A percentile compares a stretch with the other conserved stretches of the same genome.
phyloP scores from a whole-genome alignment of 164 flowering plant genomes.

The Kingdonia uniflora region DNA sequence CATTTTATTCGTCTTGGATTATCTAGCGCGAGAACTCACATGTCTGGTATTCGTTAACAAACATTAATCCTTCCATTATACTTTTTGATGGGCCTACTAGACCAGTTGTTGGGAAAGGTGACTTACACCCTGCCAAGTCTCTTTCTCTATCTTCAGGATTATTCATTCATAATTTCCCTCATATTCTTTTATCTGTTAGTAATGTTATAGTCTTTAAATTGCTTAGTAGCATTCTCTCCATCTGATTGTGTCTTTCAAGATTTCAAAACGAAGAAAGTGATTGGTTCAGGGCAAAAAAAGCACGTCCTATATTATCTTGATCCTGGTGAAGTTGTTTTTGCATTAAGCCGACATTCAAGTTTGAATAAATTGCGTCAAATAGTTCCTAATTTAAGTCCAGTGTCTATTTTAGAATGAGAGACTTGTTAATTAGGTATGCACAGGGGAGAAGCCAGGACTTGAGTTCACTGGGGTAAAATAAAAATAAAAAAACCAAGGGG shows the following conservation, averaged over 20 bases:
- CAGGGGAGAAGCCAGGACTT: no score
- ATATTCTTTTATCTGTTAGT: not conserved
- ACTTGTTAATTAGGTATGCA: conserved; percentile 6
- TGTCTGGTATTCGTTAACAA: no score
- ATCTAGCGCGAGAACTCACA: no score
- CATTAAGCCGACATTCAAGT: not conserved
- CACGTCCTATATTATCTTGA: conserved; percentile 1
- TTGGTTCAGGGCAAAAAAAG: not conserved
- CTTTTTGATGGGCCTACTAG: not conserved
- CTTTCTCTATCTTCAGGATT: not conserved
- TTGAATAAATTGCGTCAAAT: not conserved
- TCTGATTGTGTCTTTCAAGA: conserved; percentile 1
- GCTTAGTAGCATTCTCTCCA: not conserved
- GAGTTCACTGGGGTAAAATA: no score
- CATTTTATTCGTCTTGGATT: no score
- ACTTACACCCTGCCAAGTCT: not conserved
- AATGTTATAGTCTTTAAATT: not conserved
- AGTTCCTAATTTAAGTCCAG: not conserved
- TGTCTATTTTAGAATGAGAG: conserved; percentile 6
- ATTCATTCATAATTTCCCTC: not conserved
- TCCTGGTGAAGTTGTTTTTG: not conserved
- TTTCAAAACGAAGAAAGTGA: conserved; percentile 2
- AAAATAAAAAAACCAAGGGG: no score
- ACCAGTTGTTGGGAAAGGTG: conserved; percentile 1
- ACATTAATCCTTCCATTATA: not conserved